A percentile compares a stretch with the other conserved stretches of the same genome.
phyloP scores from a whole-genome alignment of 225 moss, liverwort and hornwort species.

The Bryum argenteum region DNA sequence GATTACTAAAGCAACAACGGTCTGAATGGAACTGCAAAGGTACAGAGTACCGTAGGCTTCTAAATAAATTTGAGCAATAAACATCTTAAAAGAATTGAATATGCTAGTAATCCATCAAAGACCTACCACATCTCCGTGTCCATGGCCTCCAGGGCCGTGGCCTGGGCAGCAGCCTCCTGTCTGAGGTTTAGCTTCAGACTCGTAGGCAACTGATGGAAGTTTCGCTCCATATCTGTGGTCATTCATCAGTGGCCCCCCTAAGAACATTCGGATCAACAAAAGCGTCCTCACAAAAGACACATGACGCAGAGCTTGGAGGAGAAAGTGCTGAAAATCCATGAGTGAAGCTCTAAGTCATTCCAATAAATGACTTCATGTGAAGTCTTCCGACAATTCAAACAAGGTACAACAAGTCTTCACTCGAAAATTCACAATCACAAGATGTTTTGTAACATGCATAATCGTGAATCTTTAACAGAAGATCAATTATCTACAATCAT shows the following conservation, averaged over 20 bases:
- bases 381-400: background rate
- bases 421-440: no score
- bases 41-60: background rate
- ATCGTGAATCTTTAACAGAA: no score
- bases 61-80: background rate
- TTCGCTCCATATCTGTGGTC: constrained; percentile 78
- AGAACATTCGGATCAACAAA: background rate
- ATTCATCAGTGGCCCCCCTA: constrained; percentile 13
- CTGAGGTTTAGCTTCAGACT: constrained; percentile 37
- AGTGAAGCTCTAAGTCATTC: background rate
- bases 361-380: background rate
- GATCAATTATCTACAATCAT: no score
- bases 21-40: background rate
- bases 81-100: background rate
- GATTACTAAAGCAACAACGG: background rate
- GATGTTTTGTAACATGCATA: no score
- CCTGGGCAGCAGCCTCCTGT: constrained; percentile 35
- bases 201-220: constrained; percentile 73
- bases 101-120: constrained; percentile 5
- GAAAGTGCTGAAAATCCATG: background rate
- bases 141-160: constrained; percentile 43
- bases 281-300: background rate
- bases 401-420: no score
- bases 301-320: background rate
- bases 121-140: constrained; percentile 47